Evolutionary conservation across 305 asterid genomes (phyloP), one percentile per base, ranked within the genome.

Genomic region (Fraxinus xanthoxyloides): DNA sequence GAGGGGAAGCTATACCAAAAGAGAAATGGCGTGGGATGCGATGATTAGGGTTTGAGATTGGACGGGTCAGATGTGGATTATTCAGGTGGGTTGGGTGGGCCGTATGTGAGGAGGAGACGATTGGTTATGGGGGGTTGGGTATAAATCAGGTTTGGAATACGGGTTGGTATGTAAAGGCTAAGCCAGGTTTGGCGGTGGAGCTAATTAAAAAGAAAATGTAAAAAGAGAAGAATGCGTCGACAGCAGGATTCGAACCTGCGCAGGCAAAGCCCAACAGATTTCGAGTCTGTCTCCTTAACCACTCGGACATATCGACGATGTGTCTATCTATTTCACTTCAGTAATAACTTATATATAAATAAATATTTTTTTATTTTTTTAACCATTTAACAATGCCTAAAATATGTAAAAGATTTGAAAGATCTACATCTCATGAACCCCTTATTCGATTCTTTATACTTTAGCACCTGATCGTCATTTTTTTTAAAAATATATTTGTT

Each of bases 221-320:
- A 76, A 19, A 15, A 3, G 13, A 3, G 24, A 75, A 13, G 7
- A 5, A 0, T 0, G 0, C 98, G 98, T 94, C 99, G 87, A 96
- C 98, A 94, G 98, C 95, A 96, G 98, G 97, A 96, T 92, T 96
- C 98, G 98, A 96, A 94, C 98, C 99, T 96, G 98, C 98, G 98
- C 98, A 93, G 98, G 99, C 98, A 91, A 40, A 96, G 98, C 99
- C 98, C 98, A 96, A 94, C 98, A 96, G 98, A 94, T 92, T 96
- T 94, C 98, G 99, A 93, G 97, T 94, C 98, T 93, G 97, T 93
- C 98, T 93, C 97, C 98, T 94, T 94, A 92, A 94, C 98, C 98
- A 96, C 98, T 96, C 98, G 98, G 97, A 94, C 98, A 94, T 92
- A 90, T 94, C 90, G 95, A 92, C 95, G 1, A 43, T 10, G 51